Percentiles rank a stretch among this genome's conserved stretches.
Conservation (phyloP, 257 asterid species). For the Solanum phureja region DNA sequence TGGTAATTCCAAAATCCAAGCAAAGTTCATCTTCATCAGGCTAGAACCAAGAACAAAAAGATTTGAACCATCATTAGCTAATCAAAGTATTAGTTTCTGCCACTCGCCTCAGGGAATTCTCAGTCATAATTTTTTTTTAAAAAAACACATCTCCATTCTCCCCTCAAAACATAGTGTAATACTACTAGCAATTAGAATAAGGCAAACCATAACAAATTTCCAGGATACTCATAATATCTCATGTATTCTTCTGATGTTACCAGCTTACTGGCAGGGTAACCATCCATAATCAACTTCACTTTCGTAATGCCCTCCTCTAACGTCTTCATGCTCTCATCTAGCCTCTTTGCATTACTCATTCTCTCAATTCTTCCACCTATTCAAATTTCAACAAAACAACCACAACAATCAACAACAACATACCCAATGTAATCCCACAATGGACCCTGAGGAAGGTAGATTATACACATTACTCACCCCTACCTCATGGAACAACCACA, state of each 20-base stretch:
- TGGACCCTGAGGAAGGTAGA: background rate
- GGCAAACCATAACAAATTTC: background rate
- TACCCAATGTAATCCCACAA: background rate
- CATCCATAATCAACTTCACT: constrained; percentile 7
- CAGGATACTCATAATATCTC: constrained; percentile 19
- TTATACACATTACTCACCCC: background rate
- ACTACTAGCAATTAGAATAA: background rate
- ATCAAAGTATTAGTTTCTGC: background rate
- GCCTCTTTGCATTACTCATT: background rate
- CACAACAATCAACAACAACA: background rate
- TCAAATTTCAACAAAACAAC: background rate
- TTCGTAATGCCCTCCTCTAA: constrained; percentile 5
- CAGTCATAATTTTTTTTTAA: background rate
- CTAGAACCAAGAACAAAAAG: background rate
- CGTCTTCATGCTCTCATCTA: background rate
- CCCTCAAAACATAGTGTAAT: background rate
- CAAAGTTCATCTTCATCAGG: background rate
- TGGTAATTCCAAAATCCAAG: background rate
- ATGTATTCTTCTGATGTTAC: constrained; percentile 9
- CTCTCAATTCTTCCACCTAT: background rate
- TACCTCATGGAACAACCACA: too few relatives aligned
- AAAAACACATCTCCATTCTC: background rate
- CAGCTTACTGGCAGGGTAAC: constrained; percentile 2
- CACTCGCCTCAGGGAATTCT: background rate
- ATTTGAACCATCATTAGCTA: background rate